Conservation (phyloP, 2,329 filamentous ascomycete genomes). For the Aspergillus sp. region DNA sequence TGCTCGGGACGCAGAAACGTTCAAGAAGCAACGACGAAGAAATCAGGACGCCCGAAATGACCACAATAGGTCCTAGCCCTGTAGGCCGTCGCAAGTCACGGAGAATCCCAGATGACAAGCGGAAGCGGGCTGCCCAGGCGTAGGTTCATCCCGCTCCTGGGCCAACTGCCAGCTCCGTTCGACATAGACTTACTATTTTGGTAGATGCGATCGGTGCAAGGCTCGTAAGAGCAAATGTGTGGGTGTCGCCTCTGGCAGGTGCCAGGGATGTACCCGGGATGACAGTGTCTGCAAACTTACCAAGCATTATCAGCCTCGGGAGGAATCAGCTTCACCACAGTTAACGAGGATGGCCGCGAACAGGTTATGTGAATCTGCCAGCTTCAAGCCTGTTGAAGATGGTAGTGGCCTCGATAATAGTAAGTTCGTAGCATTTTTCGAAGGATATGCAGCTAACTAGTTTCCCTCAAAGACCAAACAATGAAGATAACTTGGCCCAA, state of each 20-base stretch:
- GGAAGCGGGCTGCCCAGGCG: not conserved
- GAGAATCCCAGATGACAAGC: not conserved
- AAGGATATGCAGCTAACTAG: conserved; percentile 8
- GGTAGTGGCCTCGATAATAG: not conserved
- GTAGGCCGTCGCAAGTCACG: not conserved
- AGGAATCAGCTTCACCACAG: not conserved
- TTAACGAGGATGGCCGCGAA: not conserved
- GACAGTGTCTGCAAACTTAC: not conserved
- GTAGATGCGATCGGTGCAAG: conserved; percentile 36
- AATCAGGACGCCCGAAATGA: no score
- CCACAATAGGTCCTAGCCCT: not conserved
- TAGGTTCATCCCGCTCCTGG: not conserved
- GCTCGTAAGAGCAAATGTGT: conserved; percentile 38
- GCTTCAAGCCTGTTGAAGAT: not conserved
- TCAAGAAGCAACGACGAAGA: no score
- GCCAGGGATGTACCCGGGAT: conserved; percentile 19
- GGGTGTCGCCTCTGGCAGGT: conserved; percentile 25
- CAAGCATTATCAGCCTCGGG: not conserved
- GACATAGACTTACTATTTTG: not conserved
- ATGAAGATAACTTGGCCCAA: conserved; percentile 12
- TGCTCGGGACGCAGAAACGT: no score
- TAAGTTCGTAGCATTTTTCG: not conserved
- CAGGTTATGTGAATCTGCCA: not conserved
- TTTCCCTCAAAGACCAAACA: not conserved
- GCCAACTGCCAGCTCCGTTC: no score